phyloP scores from a whole-genome alignment of 148 eudicot species.

The Cornus florida region DNA sequence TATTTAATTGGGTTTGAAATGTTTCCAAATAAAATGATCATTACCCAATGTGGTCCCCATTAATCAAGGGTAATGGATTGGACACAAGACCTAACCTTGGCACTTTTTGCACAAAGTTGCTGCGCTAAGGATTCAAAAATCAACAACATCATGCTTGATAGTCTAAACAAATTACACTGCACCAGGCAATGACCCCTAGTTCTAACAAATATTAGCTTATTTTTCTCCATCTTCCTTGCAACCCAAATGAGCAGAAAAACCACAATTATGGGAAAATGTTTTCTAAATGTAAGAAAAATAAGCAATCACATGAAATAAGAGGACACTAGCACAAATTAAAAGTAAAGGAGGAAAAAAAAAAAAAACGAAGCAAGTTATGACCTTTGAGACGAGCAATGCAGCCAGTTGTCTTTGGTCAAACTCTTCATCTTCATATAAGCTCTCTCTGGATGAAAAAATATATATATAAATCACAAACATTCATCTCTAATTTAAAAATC shows the following conservation, averaged over 20 bases:
- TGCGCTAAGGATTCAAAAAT: neutral
- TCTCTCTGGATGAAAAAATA: constrained; percentile 59
- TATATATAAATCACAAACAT: neutral
- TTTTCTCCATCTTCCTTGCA: neutral
- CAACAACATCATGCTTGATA: no score
- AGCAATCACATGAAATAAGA: neutral
- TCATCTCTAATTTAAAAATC: constrained; percentile 3
- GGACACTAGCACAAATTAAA: neutral
- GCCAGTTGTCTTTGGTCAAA: constrained; percentile 79
- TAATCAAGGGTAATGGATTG: no score
- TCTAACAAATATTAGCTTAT: neutral
- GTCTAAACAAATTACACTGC: no score
- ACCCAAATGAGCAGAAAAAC: neutral
- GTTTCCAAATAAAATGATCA: no score
- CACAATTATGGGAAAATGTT: neutral
- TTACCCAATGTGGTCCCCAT: no score
- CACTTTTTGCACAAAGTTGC: neutral
- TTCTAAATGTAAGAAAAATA: neutral
- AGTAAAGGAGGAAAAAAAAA: neutral
- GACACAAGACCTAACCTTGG: neutral
- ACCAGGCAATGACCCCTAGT: no score
- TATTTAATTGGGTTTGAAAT: neutral
- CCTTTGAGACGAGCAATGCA: constrained; percentile 93
- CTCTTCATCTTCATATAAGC: constrained; percentile 94
- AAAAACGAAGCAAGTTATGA: constrained; percentile 9